Evolutionary conservation across 169 alveolate genomes (phyloP).

Genomic region (Toxoplasma gondii): DNA sequence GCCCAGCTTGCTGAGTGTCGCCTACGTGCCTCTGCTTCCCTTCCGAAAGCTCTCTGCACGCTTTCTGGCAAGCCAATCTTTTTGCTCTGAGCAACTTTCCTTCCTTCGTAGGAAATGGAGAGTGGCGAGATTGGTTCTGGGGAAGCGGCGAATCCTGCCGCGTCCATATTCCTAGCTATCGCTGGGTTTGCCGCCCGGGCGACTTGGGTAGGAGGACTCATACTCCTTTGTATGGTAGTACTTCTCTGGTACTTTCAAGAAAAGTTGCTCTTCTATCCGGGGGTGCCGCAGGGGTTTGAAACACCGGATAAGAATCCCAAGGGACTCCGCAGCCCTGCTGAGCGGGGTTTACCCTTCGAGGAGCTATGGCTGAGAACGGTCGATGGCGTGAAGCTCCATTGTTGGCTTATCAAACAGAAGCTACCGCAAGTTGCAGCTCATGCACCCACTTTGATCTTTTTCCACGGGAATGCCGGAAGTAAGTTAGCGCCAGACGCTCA

Average conservation of each 20-base stretch:
- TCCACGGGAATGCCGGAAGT: conserved; percentile 72
- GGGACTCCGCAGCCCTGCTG: conserved; percentile 57
- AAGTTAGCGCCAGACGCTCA: background rate
- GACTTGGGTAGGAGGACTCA: conserved; percentile 65
- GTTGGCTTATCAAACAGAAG: conserved; percentile 53
- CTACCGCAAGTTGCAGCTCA: conserved; percentile 30
- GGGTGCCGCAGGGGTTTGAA: conserved; percentile 45
- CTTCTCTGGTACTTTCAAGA: conserved; percentile 63
- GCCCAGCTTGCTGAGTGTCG: no score
- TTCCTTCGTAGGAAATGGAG: background rate
- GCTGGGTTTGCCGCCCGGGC: conserved; percentile 47
- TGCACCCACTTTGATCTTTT: conserved; percentile 67
- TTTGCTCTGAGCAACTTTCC: background rate
- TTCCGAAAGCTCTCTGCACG: background rate
- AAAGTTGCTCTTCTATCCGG: conserved; percentile 62
- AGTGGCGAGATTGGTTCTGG: background rate
- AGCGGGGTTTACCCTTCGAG: conserved; percentile 57
- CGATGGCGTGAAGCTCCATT: conserved; percentile 62
- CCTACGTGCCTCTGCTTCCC: no score
- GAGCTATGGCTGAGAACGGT: conserved; percentile 54
- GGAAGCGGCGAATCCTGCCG: background rate
- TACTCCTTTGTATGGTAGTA: conserved; percentile 43
- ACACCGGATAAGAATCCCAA: conserved; percentile 42
- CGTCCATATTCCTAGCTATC: background rate
- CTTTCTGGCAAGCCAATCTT: background rate